Percentiles rank a stretch among this genome's conserved stretches.
Conservation (phyloP, 495 filamentous ascomycete genomes). For the Cercophora sp. region DNA sequence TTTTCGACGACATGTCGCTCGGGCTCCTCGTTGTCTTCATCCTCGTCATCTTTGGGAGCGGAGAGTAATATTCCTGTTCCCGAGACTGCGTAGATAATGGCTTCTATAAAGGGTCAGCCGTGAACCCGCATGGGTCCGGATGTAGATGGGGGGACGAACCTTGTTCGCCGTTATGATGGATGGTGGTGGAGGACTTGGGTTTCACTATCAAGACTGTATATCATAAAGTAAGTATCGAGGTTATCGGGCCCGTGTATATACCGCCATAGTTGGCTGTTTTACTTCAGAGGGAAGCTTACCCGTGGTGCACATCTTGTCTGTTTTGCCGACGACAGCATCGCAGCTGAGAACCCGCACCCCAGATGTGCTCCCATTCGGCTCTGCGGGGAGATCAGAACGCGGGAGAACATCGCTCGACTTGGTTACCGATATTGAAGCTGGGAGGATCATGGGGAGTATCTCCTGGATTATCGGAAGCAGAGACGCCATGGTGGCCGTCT, state of each 20-base stretch:
- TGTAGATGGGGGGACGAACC: conserved; percentile 27
- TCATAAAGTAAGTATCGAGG: neutral
- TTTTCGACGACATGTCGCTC: conserved; percentile 50
- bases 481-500: conserved; percentile 36
- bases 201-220: conserved; percentile 40
- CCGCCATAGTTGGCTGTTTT: neutral
- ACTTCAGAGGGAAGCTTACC: conserved; percentile 27
- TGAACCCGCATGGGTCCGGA: neutral
- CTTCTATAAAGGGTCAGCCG: conserved; percentile 27
- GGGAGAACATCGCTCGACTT: conserved; percentile 40
- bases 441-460: conserved; percentile 48
- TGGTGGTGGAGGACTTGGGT: conserved; percentile 35
- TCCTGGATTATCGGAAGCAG: conserved; percentile 47
- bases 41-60: conserved; percentile 36
- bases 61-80: conserved; percentile 40
- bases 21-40: conserved; percentile 34
- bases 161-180: conserved; percentile 48
- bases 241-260: neutral
- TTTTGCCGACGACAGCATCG: conserved; percentile 55
- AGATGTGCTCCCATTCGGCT: conserved; percentile 10
- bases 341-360: conserved; percentile 51
- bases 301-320: conserved; percentile 54
- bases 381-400: neutral
- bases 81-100: conserved; percentile 43
- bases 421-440: conserved; percentile 42